Conservation (phyloP, 164 flowering plant genomes). For the Piper betle region DNA sequence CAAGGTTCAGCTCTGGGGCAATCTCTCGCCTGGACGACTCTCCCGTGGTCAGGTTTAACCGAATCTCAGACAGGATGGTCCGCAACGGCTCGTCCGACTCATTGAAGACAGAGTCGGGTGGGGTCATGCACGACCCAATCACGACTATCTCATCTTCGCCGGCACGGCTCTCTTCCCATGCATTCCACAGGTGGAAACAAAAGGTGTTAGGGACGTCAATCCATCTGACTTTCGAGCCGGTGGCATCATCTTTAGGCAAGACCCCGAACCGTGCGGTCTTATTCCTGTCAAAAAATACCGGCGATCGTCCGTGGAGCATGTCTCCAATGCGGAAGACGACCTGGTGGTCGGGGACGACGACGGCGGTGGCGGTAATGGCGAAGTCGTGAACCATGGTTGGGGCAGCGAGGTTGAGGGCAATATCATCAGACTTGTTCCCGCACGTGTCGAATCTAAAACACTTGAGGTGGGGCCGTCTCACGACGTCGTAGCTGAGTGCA, state of each 20-base stretch:
- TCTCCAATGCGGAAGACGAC: conserved; percentile 42
- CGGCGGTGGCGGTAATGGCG: conserved; percentile 35
- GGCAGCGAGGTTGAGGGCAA: conserved; percentile 18
- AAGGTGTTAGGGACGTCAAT: conserved; percentile 38
- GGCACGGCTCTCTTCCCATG: conserved; percentile 38
- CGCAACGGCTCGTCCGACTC: conserved; percentile 8
- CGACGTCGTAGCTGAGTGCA: conserved; percentile 36
- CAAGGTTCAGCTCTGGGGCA: conserved; percentile 31
- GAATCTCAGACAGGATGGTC: conserved; percentile 28
- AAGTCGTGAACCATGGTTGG: conserved; percentile 46
- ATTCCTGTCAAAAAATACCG: conserved; percentile 24
- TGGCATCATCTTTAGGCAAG: conserved; percentile 17
- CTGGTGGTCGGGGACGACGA: conserved; percentile 48
- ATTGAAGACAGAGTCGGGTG: conserved; percentile 38
- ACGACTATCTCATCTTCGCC: conserved; percentile 18
- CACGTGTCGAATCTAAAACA: conserved; percentile 27
- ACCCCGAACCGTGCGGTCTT: conserved; percentile 44
- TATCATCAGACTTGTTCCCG: conserved; percentile 33
- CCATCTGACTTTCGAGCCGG: conserved; percentile 32
- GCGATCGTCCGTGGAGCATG: conserved; percentile 49
- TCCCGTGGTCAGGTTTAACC: conserved; percentile 28
- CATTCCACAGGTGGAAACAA: conserved; percentile 50
- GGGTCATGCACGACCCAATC: conserved; percentile 52
- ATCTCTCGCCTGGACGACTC: conserved; percentile 29
- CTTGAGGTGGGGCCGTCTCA: conserved; percentile 35